Conservation (phyloP, 192 early-diverging fungal species). For the Bifiguratus adelaidae region DNA sequence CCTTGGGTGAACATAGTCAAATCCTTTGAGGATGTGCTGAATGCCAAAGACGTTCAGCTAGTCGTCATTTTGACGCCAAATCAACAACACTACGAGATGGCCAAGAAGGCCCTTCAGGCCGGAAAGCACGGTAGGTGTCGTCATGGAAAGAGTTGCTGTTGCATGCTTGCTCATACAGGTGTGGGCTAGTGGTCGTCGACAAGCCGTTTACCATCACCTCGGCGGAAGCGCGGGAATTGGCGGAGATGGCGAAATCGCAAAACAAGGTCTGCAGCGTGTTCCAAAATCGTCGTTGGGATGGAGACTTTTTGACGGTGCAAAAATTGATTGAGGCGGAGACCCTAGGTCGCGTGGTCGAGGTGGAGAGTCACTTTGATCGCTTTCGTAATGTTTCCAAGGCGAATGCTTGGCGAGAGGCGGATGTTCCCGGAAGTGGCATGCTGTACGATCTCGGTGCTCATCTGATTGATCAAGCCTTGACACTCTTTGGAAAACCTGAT, state of each 20-base stretch:
- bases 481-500: constrained; percentile 56
- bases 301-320: constrained; percentile 67
- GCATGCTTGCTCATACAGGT: background rate
- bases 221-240: constrained; percentile 46
- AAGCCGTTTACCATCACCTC: constrained; percentile 65
- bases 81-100: constrained; percentile 47
- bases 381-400: constrained; percentile 54
- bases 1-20: constrained; percentile 33
- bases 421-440: constrained; percentile 52
- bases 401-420: constrained; percentile 60
- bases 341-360: constrained; percentile 57
- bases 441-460: constrained; percentile 63
- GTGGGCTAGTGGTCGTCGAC: constrained; percentile 45
- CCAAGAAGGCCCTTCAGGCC: constrained; percentile 40
- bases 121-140: constrained; percentile 43
- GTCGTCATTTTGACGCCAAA: constrained; percentile 71
- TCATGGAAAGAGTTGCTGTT: background rate
- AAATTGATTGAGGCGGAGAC: constrained; percentile 36
- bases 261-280: constrained; percentile 54
- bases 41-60: constrained; percentile 39
- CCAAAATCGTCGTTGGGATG: constrained; percentile 76
- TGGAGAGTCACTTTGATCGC: constrained; percentile 66
- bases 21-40: constrained; percentile 43
- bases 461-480: constrained; percentile 55
- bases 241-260: constrained; percentile 40